Evolutionary conservation across 202 grass and related monocot species (phyloP).

Genomic region (Cymbopogon flexuosus): DNA sequence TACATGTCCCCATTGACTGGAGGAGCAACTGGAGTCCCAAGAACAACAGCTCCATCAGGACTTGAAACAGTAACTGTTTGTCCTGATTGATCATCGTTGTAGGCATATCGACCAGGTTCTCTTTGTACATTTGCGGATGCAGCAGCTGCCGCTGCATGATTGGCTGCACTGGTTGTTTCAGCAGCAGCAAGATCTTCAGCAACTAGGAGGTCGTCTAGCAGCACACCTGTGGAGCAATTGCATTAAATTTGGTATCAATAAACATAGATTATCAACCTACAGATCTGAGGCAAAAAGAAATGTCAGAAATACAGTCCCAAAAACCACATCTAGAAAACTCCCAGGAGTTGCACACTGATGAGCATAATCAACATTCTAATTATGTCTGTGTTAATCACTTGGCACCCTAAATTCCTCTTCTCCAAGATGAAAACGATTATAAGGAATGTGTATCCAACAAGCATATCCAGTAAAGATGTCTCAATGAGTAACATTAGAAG

Average conservation of each 20-base stretch:
- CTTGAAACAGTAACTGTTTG: conserved; percentile 55
- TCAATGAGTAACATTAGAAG: background rate
- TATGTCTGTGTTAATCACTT: background rate
- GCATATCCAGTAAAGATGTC: background rate
- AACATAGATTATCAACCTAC: conserved; percentile 3
- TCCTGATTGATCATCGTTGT: conserved; percentile 57
- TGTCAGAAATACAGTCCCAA: background rate
- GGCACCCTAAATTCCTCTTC: background rate
- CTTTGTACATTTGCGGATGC: conserved; percentile 49
- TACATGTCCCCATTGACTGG: conserved; percentile 81
- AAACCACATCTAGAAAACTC: background rate
- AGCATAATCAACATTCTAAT: background rate
- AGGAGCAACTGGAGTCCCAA: conserved; percentile 91
- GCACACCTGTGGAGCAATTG: conserved; percentile 56
- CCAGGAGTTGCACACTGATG: background rate
- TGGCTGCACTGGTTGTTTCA: conserved; percentile 79
- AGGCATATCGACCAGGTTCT: conserved; percentile 60
- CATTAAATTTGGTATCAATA: conserved; percentile 16
- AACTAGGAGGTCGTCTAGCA: conserved; percentile 92
- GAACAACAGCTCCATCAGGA: conserved; percentile 74
- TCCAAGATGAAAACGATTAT: background rate
- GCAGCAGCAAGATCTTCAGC: conserved; percentile 94
- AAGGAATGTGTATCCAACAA: background rate
- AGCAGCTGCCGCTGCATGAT: conserved; percentile 68
- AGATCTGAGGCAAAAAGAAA: background rate